phyloP scores from a whole-genome alignment of 1,284 basidiomycete species.

The Melanopsichium pennsylvanicum region DNA sequence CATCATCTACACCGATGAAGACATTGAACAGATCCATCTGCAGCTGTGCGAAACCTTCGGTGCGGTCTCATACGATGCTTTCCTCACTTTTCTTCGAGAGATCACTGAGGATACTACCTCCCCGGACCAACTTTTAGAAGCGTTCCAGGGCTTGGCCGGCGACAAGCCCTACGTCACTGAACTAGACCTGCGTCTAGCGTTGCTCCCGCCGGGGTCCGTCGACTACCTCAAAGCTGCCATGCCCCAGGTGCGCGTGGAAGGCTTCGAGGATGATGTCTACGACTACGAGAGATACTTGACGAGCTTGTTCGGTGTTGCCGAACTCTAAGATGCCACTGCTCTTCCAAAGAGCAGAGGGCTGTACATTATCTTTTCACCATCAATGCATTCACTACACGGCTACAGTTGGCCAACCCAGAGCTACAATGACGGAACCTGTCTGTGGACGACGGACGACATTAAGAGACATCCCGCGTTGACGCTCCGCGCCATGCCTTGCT shows the following conservation, averaged over 20 bases:
- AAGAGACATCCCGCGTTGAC: no score
- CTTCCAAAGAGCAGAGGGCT: constrained; percentile 2
- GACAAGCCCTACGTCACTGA: constrained; percentile 96
- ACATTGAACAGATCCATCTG: constrained; percentile 83
- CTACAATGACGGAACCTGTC: no score
- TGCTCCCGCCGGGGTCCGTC: constrained; percentile 79
- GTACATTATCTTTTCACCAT: constrained; percentile 17
- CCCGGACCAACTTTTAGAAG: constrained; percentile 86
- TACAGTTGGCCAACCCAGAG: no score
- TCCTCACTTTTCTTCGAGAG: constrained; percentile 85
- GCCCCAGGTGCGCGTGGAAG: constrained; percentile 52
- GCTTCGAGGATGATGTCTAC: constrained; percentile 50
- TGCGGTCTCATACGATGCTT: constrained; percentile 89
- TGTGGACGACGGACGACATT: no score
- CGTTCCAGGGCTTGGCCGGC: constrained; percentile 88
- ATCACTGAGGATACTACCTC: constrained; percentile 96
- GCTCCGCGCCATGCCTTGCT: no score
- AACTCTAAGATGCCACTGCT: background rate
- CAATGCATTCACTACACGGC: no score
- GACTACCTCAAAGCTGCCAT: constrained; percentile 74
- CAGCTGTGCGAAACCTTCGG: constrained; percentile 86
- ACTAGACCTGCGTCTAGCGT: constrained; percentile 86
- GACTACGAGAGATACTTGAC: constrained; percentile 58
- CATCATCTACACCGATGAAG: constrained; percentile 87
- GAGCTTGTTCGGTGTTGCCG: constrained; percentile 42